Base-by-base conservation (phyloP, 768 basidiomycete genomes). In the Hygrocybe coccinea region DNA sequence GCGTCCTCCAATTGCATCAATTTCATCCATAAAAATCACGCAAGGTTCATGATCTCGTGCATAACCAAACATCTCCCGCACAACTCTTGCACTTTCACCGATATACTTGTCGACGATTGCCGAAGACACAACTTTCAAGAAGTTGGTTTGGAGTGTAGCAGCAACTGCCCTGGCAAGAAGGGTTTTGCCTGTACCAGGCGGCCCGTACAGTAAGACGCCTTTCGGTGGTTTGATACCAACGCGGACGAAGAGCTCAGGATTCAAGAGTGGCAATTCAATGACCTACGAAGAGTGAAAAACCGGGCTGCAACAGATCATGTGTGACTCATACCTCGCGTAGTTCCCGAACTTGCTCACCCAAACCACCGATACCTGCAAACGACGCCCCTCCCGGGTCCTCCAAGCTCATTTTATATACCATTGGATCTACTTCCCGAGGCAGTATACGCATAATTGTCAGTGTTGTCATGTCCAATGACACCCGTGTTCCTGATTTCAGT, bases 81-180 rank as follows among this genome's bases (percentile, higher is more conserved):
- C 87, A 8, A 98, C 84, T 51, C 97, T 83, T 17, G 97, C 97
- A 56, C 90, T 93, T 75, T 98, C 97, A 63, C 97, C 97, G 47
- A 99, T 98, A 68, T 98, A 99, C 72, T 98, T 94, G 77, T 94
- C 87, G 58, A 98, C 90, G 63, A 99, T 97, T 14, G 97, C 97
- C 21, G 93, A 97, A 2, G 94, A 95, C 48, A 98, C 97, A 52
- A 99, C 95, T 71, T 98, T 98, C 47, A 98, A 82, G 78, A 99
- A 98, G 69, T 98, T 97, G 54, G 95, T 97, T 63, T 90, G 81
- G 24, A 95, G 79, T 2, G 89, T 95, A 15, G 93, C 93, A n/a
- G 95, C 95, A 9, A 95, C 93, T 0, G 95, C 95, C 58, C 94
- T 80, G 2, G 95, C 95, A 17, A 97, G 82, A 3, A 97, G 81